These are phyloP conservation scores for Talaromyces stipitatus DNA, from an alignment of 495 filamentous ascomycete species.

Conservation along the genomic window DNA sequence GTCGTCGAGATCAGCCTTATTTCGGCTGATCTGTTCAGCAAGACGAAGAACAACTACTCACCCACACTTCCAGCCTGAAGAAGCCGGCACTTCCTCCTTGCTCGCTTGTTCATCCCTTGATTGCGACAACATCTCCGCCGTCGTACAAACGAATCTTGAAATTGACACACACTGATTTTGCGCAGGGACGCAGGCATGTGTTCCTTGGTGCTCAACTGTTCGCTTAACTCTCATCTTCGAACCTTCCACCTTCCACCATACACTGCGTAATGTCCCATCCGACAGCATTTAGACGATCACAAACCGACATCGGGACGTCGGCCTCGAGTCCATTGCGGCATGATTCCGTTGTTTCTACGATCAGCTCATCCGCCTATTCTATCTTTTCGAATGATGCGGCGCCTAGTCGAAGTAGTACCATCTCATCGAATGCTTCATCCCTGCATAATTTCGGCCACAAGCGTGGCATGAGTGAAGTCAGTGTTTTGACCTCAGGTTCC, in stretches of 20 bases:
- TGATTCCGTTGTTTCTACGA: slow-evolving; percentile 69
- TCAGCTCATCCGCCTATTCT: slow-evolving; percentile 65
- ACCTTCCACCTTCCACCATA: slow-evolving; percentile 21
- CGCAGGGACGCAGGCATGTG: slow-evolving; percentile 35
- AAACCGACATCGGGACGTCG: slow-evolving; percentile 54
- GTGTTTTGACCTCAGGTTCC: slow-evolving; percentile 32
- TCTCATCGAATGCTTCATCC: slow-evolving; percentile 71
- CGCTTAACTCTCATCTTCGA: slow-evolving; percentile 17
- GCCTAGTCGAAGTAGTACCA: slow-evolving; percentile 64
- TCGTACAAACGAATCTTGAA: too few species aligned
- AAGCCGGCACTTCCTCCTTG: neutral
- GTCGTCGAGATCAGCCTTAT: neutral
- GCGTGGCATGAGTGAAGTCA: slow-evolving; percentile 69
- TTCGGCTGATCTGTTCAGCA: neutral
- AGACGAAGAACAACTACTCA: too few species aligned
- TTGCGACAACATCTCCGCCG: neutral
- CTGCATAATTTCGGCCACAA: slow-evolving; percentile 54
- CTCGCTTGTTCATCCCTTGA: neutral
- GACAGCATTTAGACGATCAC: slow-evolving; percentile 49
- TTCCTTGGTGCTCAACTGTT: slow-evolving; percentile 22
- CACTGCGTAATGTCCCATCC: slow-evolving; percentile 33
- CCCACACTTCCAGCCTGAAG: neutral
- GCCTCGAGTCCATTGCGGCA: slow-evolving; percentile 59
- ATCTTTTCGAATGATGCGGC: slow-evolving; percentile 56
- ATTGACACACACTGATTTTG: neutral